Conservation (phyloP, 2,329 filamentous ascomycete species). For the Colletotrichum abscissum region DNA sequence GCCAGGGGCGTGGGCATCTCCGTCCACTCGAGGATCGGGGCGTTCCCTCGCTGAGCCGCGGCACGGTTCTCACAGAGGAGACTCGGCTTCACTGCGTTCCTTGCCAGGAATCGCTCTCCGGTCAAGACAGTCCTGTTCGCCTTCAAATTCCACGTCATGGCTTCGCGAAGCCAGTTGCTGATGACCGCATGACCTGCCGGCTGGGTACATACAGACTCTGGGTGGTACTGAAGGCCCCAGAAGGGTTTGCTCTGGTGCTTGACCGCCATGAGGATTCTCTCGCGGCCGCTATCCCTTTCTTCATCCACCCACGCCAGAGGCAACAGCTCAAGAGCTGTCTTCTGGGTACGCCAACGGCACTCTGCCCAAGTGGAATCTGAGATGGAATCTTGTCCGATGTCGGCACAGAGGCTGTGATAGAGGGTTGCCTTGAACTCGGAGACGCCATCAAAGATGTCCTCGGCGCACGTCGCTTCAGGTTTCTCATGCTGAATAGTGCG, state of each 20-base stretch:
- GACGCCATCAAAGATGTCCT: conserved; percentile 75
- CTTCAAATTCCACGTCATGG: conserved; percentile 67
- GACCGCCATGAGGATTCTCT: conserved; percentile 80
- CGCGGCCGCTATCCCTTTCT: conserved; percentile 48
- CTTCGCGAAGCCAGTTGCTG: conserved; percentile 79
- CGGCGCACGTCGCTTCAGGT: conserved; percentile 31
- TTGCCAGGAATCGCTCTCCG: conserved; percentile 40
- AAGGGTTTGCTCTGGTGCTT: conserved; percentile 77
- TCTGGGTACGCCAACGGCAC: conserved; percentile 52
- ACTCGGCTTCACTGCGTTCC: conserved; percentile 46
- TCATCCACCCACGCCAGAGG: conserved; percentile 74
- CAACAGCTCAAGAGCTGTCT: conserved; percentile 54
- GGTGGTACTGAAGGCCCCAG: conserved; percentile 92
- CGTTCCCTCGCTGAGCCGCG: background rate
- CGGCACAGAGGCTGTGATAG: conserved; percentile 75
- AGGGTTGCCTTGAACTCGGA: conserved; percentile 75
- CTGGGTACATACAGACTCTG: conserved; percentile 88
- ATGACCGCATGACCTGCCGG: conserved; percentile 72
- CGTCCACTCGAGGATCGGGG: conserved; percentile 22
- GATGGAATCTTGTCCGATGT: conserved; percentile 61
- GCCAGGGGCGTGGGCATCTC: conserved; percentile 39
- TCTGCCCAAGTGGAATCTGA: conserved; percentile 47
- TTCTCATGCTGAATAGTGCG: conserved; percentile 69
- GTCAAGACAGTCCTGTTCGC: conserved; percentile 37
- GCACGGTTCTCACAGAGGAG: conserved; percentile 43